A percentile compares a stretch with the other conserved stretches of the same genome.
Evolutionary conservation across 2,329 filamentous ascomycete genomes (phyloP).

Genomic region (Sporothrix variecibatus): DNA sequence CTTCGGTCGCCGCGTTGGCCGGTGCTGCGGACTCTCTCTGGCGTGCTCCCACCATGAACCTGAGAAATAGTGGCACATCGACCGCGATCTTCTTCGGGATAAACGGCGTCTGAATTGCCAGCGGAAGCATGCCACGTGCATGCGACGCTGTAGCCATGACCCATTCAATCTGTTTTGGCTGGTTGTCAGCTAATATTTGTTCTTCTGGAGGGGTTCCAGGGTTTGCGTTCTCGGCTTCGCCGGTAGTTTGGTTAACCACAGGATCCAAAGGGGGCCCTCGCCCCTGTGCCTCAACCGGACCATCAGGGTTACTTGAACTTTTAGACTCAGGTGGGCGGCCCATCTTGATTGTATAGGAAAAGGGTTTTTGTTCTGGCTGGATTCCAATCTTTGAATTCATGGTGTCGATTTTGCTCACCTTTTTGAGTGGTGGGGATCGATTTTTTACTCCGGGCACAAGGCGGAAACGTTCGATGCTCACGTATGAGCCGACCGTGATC

Average conservation of each 20-base stretch:
- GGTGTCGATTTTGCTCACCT: background rate
- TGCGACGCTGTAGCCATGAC: slow-evolving; percentile 76
- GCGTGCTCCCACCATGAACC: slow-evolving; percentile 52
- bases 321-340: too few relatives aligned
- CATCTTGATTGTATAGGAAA: too few relatives aligned
- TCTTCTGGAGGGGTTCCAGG: background rate
- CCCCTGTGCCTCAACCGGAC: too few relatives aligned
- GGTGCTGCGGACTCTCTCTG: background rate
- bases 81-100: slow-evolving; percentile 66
- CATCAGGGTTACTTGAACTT: too few relatives aligned
- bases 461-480: slow-evolving; percentile 64
- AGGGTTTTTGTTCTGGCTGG: too few relatives aligned
- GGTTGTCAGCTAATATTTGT: background rate
- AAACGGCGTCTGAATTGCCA: slow-evolving; percentile 64
- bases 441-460: slow-evolving; percentile 37
- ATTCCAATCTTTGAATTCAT: too few relatives aligned
- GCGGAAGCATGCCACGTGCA: slow-evolving; percentile 66
- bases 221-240: background rate
- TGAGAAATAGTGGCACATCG: slow-evolving; percentile 69
- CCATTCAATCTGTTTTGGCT: slow-evolving; percentile 59
- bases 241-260: background rate
- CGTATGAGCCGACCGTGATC: slow-evolving; percentile 61
- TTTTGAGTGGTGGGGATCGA: background rate
- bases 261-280: too few relatives aligned
- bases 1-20: background rate